Evolutionary conservation across 768 basidiomycete species (phyloP).

Genomic region (Leucocoprinus leucothites): DNA sequence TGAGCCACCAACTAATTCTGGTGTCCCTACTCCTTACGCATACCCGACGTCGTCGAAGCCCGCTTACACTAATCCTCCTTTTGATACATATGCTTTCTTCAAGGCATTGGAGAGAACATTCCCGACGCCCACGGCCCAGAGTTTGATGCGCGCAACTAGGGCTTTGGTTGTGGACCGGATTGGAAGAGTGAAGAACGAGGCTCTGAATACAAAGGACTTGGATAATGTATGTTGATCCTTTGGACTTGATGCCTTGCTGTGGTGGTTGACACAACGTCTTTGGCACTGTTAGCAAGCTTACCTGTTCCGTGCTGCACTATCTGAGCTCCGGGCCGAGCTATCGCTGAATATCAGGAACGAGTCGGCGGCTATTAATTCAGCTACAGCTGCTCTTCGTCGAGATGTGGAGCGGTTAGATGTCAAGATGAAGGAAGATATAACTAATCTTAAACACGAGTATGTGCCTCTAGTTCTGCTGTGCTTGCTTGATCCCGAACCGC

Average conservation of each 20-base stretch:
- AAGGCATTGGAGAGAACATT: constrained; percentile 69
- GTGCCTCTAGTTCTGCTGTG: constrained; percentile 26
- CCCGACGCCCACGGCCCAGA: constrained; percentile 67
- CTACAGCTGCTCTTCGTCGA: constrained; percentile 72
- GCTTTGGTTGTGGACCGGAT: constrained; percentile 77
- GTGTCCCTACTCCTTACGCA: constrained; percentile 10
- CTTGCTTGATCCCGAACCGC: constrained; percentile 4
- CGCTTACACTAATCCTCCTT: constrained; percentile 67
- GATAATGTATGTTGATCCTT: constrained; percentile 61
- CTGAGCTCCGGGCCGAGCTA: constrained; percentile 85
- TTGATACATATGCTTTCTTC: constrained; percentile 82
- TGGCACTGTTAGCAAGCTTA: constrained; percentile 76
- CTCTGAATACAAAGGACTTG: constrained; percentile 70
- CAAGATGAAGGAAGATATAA: constrained; percentile 93
- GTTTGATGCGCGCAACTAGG: constrained; percentile 81
- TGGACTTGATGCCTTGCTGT: neutral
- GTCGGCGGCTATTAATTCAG: constrained; percentile 73
- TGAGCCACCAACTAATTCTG: neutral
- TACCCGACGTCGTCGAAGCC: constrained; percentile 14
- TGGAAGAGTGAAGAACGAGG: constrained; percentile 68
- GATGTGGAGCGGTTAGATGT: constrained; percentile 84
- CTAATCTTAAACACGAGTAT: constrained; percentile 88
- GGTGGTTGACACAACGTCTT: neutral
- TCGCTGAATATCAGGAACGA: constrained; percentile 83
- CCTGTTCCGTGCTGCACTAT: constrained; percentile 89